Conservation (phyloP, 2,329 filamentous ascomycete species). For the Fusarium albosuccineum region DNA sequence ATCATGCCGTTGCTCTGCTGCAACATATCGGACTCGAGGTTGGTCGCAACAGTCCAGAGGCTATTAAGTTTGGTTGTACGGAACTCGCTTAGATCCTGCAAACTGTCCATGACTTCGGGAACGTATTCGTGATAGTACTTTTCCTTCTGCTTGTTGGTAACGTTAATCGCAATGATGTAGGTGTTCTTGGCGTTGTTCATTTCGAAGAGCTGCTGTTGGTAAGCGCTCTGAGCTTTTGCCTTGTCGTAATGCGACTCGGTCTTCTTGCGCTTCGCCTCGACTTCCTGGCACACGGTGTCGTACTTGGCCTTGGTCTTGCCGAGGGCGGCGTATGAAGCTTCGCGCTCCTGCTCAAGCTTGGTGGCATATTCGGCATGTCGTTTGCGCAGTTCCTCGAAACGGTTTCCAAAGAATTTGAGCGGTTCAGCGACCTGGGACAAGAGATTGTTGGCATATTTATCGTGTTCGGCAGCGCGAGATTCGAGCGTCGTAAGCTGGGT, state of each 20-base stretch:
- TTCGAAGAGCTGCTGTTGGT: constrained; percentile 91
- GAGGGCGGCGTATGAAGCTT: constrained; percentile 84
- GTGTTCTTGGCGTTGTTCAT: constrained; percentile 99
- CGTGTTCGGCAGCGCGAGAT: constrained; percentile 87
- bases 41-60: constrained; percentile 84
- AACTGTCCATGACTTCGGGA: constrained; percentile 90
- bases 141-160: constrained; percentile 97
- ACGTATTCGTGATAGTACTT: constrained; percentile 98
- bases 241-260: constrained; percentile 95
- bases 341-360: constrained; percentile 91
- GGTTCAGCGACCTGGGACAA: constrained; percentile 87
- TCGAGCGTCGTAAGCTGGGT: constrained; percentile 94
- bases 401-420: constrained; percentile 77
- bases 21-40: constrained; percentile 84
- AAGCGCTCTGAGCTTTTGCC: constrained; percentile 88
- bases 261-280: constrained; percentile 95
- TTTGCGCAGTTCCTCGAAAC: constrained; percentile 94
- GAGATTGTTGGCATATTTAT: constrained; percentile 83
- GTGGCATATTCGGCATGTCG: constrained; percentile 88
- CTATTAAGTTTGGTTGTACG: constrained; percentile 85
- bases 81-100: constrained; percentile 95
- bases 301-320: constrained; percentile 95
- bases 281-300: constrained; percentile 91
- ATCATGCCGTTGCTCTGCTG: constrained; percentile 79
- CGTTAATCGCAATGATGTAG: constrained; percentile 96